Evolutionary conservation across 2,329 filamentous ascomycete genomes (phyloP), one percentile per base, ranked within the genome.

Genomic region (Parastagonospora nodorum): DNA sequence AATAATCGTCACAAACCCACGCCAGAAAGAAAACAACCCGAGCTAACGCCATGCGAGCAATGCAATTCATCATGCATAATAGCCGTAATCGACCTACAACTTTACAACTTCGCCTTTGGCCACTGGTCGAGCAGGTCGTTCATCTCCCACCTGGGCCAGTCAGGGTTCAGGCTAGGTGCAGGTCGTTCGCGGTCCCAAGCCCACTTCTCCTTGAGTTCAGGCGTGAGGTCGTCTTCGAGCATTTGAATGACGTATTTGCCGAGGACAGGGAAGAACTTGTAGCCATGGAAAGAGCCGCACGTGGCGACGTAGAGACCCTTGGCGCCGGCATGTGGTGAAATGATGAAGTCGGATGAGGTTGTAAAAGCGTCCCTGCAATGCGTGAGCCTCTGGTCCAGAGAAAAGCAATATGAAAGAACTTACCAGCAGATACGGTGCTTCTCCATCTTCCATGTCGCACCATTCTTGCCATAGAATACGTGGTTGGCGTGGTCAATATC

Each of bases 351-450:
- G 19, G 81, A 81, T n/a, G 76, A 76, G 1, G 79, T 78, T 0
- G 79, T 82, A 59, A 87, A 83, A 8, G 84, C 85, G 56, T 88
- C 86, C 86, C 85, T 88, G 47, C 2, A 14, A 5, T 2, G n/a
- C 31, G 24, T 62, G 50, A 59, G 48, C 32, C 81, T 19, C 12
- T 41, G 6, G n/a, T 11, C 16, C 10, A 29, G 24, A 30, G 4
- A 24, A 24, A n/a, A 14, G 4, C 14, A 36, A 19, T 41, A 8
- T 8, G 19, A 5, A 33, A 30, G 11, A 11, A 45, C 63, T 69
- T 69, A 87, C 85, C 86, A 88, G 78, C 85, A 88, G 51, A 88
- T 83, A 5, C 86, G 79, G 63, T 86, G 81, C 63, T 86, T 83
- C 48, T 81, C 80, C 69, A 85, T 80, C 55, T 82, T 79, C 84